Evolutionary conservation across 306 rosid genomes (phyloP).

Genomic region (Cicer pinnatifidum): DNA sequence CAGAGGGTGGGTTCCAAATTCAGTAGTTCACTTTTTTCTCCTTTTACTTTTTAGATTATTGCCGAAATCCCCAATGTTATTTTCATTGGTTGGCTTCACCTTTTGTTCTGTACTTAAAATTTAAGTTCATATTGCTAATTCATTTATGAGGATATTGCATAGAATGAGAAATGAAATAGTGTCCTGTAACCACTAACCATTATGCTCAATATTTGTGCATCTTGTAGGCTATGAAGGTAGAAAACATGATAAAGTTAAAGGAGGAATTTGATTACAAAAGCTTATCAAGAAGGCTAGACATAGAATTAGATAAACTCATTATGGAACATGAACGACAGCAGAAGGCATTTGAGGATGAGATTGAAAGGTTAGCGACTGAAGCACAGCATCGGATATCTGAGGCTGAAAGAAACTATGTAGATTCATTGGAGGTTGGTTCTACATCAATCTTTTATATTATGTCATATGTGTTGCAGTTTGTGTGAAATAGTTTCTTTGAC

Average conservation of each 20-base stretch:
- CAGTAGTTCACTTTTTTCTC: conserved; percentile 29
- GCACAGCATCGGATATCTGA: conserved; percentile 73
- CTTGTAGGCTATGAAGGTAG: conserved; percentile 97
- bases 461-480: conserved; percentile 32
- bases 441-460: conserved; percentile 37
- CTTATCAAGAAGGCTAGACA: conserved; percentile 84
- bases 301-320: conserved; percentile 88
- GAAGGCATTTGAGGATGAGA: conserved; percentile 89
- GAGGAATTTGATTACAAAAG: conserved; percentile 99
- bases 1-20: conserved; percentile 75
- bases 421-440: conserved; percentile 75
- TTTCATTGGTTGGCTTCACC: conserved; percentile 36
- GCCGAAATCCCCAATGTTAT: conserved; percentile 23
- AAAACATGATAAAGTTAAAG: conserved; percentile 92
- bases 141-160: conserved; percentile 35
- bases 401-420: conserved; percentile 72
- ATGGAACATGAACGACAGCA: conserved; percentile 97
- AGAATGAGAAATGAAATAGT: conserved; percentile 32
- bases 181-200: conserved; percentile 2
- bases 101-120: conserved; percentile 31
- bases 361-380: conserved; percentile 71
- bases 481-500: conserved; percentile 29
- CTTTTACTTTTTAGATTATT: conserved; percentile 31
- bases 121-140: conserved; percentile 6
- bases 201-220: conserved; percentile 44